Evolutionary conservation across 345 rosid species (phyloP), one percentile per base, ranked within the genome.

Genomic region (Pugionium dolabratum): DNA sequence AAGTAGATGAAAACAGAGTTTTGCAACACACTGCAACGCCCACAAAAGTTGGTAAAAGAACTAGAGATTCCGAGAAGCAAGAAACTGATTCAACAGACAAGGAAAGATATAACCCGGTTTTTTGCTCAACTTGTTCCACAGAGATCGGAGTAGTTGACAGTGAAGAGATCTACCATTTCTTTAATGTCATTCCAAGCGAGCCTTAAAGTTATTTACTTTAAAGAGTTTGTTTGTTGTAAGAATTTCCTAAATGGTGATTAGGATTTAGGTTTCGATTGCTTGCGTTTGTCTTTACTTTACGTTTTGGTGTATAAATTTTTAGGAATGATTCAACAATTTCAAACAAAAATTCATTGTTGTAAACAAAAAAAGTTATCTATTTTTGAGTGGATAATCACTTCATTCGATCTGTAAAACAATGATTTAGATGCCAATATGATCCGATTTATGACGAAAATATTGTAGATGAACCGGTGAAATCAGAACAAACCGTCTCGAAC

Each of bases 101-200:
- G 27, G 76, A 79, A 67, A 61, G 31, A 32, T 60, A 80, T 56
- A 81, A 80, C 73, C 66, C 73, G 0, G 88, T 86, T 50, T 46
- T 44, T 64, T 89, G 96, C 75, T 79, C 86, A 10, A 76, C 80
- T 32, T 87, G 96, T 78, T 70, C 85, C 2, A 83, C 91, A 0
- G 77, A 80, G 66, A 87, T 87, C 0, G 96, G 94, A 11, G 86
- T 79, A 2, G 43, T 85, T 33, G 96, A 87, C 55, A 79, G 67
- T 53, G 89, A 85, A 27, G 89, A 89, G 78, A 82, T 89, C 35
- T 86, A 84, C 79, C 96, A 89, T 77, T 89, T 89, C 81, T 81
- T 78, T 78, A 83, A 84, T 72, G 88, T 78, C 66, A 80, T 89
- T 41, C 96, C 96, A 43, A 84, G 94, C 54, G 96, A 89, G 76